phyloP scores from a whole-genome alignment of 176 grass and related monocot species.

The Urochloa ruziziensis region DNA sequence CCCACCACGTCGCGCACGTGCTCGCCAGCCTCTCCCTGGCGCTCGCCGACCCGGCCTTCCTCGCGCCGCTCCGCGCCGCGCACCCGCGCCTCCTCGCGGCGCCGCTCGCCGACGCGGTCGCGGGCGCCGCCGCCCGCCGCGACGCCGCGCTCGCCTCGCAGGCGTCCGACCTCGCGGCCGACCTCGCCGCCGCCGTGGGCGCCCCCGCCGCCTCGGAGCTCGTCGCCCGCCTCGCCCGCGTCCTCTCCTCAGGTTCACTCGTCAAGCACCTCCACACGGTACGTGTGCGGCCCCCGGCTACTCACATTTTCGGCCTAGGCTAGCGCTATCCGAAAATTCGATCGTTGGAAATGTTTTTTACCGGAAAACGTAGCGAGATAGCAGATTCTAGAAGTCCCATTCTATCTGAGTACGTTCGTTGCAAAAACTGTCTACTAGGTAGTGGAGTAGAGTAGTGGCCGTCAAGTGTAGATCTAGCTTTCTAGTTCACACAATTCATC shows the following conservation, averaged over 20 bases:
- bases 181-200: slow-evolving; percentile 50
- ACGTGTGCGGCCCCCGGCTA: background rate
- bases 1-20: slow-evolving; percentile 84
- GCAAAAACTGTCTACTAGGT: background rate
- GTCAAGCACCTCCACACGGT: slow-evolving; percentile 80
- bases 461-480: too few relatives aligned
- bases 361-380: background rate
- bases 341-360: background rate
- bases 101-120: slow-evolving; percentile 65
- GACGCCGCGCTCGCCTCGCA: slow-evolving; percentile 59
- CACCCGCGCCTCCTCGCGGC: slow-evolving; percentile 65
- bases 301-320: background rate
- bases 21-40: slow-evolving; percentile 79
- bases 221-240: slow-evolving; percentile 45
- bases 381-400: background rate
- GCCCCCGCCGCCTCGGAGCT: slow-evolving; percentile 65
- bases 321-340: background rate
- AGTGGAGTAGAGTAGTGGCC: background rate
- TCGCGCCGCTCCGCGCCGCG: slow-evolving; percentile 30
- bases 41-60: slow-evolving; percentile 57
- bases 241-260: slow-evolving; percentile 64
- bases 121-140: slow-evolving; percentile 25
- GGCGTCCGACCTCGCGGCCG: slow-evolving; percentile 55
- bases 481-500: background rate
- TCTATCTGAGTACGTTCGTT: background rate